Base-by-base conservation (phyloP, 78 protist species). In the Mastigamoeba balamuthi region DNA sequence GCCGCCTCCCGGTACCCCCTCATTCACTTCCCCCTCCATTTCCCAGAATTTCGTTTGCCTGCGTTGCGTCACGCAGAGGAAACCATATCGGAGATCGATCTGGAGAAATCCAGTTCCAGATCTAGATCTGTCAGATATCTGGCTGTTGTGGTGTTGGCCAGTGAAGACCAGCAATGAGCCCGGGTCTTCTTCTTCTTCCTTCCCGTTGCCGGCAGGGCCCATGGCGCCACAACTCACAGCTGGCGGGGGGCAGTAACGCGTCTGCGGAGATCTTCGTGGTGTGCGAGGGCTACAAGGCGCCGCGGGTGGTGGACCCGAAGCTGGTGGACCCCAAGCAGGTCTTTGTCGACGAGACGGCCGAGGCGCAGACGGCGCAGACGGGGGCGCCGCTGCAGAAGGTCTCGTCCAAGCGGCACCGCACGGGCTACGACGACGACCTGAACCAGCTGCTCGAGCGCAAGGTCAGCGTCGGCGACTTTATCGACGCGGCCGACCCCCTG, bases 231-330 rank as follows among this genome's bases (percentile, higher is more conserved):
- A n/a, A n/a, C n/a, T n/a, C n/a, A n/a, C n/a, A n/a, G n/a, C n/a
- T n/a, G n/a, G n/a, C n/a, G n/a, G n/a, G n/a, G n/a, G n/a, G n/a
- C n/a, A n/a, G 98, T 40, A 74, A 73, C 42, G 88, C 65, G n/a
- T 97, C 99, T 0, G 98, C 99, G 1, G 99, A 98, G 77, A 96
- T 96, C 69, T 98, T 93, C 87, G 96, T 97, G 38, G 98, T 95
- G 23, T 98, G 99, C 91, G 83, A 88, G 64, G 91, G 85, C 8
- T 95, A 66, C 81, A 52, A 72, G 23, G 95, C 95, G n/a, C 99
- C 98, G 39, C 81, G 75, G 73, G 43, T 65, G 42, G 33, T 95
- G 48, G 97, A 95, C 69, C 92, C 94, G 44, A 69, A 80, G 73
- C 67, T 98, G 44, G 75, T 97, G 29, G 95, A 94, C 72, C 89